Conservation (phyloP, 371 early-diverging fungal genomes). For the Sporodiniella umbellata region DNA sequence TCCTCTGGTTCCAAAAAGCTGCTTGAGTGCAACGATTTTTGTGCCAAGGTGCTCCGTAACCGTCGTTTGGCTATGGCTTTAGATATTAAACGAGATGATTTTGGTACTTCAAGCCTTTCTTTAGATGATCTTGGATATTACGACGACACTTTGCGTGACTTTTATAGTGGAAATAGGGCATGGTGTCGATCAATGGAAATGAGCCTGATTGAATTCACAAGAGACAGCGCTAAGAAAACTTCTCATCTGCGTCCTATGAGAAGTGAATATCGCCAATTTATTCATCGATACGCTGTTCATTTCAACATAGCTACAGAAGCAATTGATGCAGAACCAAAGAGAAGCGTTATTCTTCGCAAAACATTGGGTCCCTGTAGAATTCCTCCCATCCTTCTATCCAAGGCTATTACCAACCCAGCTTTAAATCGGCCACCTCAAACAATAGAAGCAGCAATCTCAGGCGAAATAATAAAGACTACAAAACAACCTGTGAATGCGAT, state of each 20-base stretch:
- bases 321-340: conserved; percentile 70
- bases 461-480: conserved; percentile 9
- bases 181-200: conserved; percentile 67
- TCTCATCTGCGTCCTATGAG: conserved; percentile 71
- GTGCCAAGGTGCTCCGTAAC: conserved; percentile 72
- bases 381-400: conserved; percentile 37
- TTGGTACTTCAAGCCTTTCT: not conserved
- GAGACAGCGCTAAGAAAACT: conserved; percentile 43
- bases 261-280: conserved; percentile 57
- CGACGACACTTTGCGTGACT: conserved; percentile 59
- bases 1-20: conserved; percentile 39
- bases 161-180: conserved; percentile 48
- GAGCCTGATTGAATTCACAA: conserved; percentile 57
- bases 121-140: conserved; percentile 53
- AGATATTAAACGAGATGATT: conserved; percentile 48
- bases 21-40: conserved; percentile 68
- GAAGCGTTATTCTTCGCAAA: conserved; percentile 67
- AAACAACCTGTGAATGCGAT: conserved; percentile 56
- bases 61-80: conserved; percentile 68
- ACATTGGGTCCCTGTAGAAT: conserved; percentile 29
- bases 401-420: conserved; percentile 35
- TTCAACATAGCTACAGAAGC: conserved; percentile 66
- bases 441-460: conserved; percentile 12
- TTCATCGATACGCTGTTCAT: conserved; percentile 67
- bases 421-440: conserved; percentile 35